Evolutionary conservation across 2,329 filamentous ascomycete species (phyloP), one percentile per base, ranked within the genome.

Genomic region (Fusarium coicis): DNA sequence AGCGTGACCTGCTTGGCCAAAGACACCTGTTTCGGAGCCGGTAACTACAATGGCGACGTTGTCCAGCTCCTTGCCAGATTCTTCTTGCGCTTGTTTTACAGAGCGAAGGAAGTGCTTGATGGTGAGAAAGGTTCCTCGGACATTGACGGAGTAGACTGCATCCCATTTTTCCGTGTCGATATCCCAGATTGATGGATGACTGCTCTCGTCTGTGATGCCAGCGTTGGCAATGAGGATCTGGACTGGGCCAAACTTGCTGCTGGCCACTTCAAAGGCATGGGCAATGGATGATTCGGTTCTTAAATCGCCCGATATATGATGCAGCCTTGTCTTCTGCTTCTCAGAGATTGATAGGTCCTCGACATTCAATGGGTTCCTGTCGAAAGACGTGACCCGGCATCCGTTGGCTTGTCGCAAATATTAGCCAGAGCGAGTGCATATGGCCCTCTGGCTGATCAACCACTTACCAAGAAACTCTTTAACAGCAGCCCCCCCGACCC

Each of bases 11-110:
- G 42, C 58, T 19, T 61, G 58, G 0, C 39, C 58, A 26, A 61
- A 61, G 4, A 61, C 47, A 0, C 58, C 58, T 15, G 58, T 61
- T 37, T 61, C 58, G 3, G 58, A 61, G 26, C 58, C 49, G 1
- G 49, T 61, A n/a, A 61, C 32, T 4, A 55, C 39, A n/a, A 61
- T 55, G 1, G 49, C 42, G 36, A 55, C 32, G 3, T 61, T 44
- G 1, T 54, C 39, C 0, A 61, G 2, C 3, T 61, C 58, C 2
- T 15, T n/a, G 1, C 21, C 10, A 0, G 12, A n/a, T 7, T 0
- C 1, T 2, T 44, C 32, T 21, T 61, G 49, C 8, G 37, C 28
- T 3, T 30, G 12, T 2, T 28, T 42, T 0, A 61, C 23, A 0
- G 30, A 44, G 0, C 26, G 36, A 9, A 61, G 49, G 7, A 61